These are phyloP conservation scores for Fusarium subtropicale DNA, from an alignment of 2,329 filamentous ascomycete genomes.

Conservation along the genomic window DNA sequence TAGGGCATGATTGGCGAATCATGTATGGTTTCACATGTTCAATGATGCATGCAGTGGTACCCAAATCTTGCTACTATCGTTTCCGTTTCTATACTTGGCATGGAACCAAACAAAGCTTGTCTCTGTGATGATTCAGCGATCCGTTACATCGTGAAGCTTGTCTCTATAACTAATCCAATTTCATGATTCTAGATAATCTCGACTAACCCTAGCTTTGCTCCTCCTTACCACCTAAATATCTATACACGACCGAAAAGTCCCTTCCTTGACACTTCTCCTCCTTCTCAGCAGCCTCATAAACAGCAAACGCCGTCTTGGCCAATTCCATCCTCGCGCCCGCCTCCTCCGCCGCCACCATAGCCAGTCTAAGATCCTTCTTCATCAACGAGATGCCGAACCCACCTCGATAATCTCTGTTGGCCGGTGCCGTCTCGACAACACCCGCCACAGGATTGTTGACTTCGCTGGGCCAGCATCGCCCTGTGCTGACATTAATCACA, in stretches of 20 bases:
- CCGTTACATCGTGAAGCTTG: too few species aligned
- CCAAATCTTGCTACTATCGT: not conserved
- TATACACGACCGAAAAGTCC: constrained; percentile 86
- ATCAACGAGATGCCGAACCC: constrained; percentile 83
- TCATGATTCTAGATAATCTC: not conserved
- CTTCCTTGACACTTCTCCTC: constrained; percentile 72
- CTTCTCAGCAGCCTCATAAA: constrained; percentile 75
- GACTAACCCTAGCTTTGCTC: constrained; percentile 17
- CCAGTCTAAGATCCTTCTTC: constrained; percentile 82
- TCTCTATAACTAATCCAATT: not conserved
- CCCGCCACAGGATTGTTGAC: constrained; percentile 94
- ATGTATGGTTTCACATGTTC: not conserved
- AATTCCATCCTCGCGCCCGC: constrained; percentile 74
- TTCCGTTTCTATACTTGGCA: not conserved
- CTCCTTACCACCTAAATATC: constrained; percentile 71
- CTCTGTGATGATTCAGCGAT: not conserved
- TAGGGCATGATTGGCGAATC: not conserved
- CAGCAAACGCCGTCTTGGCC: constrained; percentile 69
- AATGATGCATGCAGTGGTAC: not conserved
- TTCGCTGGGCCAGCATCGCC: constrained; percentile 95
- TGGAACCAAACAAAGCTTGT: not conserved
- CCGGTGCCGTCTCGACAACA: constrained; percentile 80
- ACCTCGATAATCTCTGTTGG: constrained; percentile 78
- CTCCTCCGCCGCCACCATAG: constrained; percentile 77
- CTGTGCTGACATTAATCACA: constrained; percentile 93